Percentiles rank a stretch among this genome's conserved stretches.
phyloP scores from a whole-genome alignment of 768 basidiomycete genomes.

The Suillus tomentosus region DNA sequence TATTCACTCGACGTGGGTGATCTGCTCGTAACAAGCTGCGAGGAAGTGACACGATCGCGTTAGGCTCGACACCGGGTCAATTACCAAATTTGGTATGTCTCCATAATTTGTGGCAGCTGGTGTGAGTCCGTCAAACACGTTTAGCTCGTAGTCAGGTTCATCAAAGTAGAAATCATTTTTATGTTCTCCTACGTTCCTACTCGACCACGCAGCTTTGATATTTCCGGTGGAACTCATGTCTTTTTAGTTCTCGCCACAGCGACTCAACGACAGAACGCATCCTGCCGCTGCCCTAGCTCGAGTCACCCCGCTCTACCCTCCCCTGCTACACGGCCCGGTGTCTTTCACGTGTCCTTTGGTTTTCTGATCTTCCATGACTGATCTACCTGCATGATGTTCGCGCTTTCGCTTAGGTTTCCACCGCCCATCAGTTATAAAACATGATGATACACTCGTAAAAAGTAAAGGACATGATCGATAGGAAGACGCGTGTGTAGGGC shows the following conservation, averaged over 20 bases:
- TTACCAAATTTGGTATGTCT: conserved; percentile 11
- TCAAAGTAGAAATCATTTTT: background rate
- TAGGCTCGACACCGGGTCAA: background rate
- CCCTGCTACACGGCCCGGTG: background rate
- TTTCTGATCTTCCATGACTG: conserved; percentile 1
- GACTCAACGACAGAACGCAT: background rate
- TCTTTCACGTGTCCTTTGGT: background rate
- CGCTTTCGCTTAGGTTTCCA: background rate
- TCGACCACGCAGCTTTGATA: background rate
- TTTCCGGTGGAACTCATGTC: background rate
- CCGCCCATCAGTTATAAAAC: background rate
- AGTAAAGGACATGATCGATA: no score
- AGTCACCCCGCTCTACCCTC: background rate
- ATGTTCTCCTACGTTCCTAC: background rate
- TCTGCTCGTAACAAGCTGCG: background rate
- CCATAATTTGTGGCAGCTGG: no score
- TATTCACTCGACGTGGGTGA: conserved; percentile 3
- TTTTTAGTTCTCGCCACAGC: conserved; percentile 5
- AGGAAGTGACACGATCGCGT: conserved; percentile 9
- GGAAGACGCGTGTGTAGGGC: no score
- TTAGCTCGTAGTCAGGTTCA: background rate
- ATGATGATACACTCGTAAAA: no score
- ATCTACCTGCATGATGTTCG: background rate
- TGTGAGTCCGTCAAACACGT: background rate
- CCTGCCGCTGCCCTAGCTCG: background rate